Conservation (phyloP, 73 alveolate species). For the Diophrys sp. region DNA sequence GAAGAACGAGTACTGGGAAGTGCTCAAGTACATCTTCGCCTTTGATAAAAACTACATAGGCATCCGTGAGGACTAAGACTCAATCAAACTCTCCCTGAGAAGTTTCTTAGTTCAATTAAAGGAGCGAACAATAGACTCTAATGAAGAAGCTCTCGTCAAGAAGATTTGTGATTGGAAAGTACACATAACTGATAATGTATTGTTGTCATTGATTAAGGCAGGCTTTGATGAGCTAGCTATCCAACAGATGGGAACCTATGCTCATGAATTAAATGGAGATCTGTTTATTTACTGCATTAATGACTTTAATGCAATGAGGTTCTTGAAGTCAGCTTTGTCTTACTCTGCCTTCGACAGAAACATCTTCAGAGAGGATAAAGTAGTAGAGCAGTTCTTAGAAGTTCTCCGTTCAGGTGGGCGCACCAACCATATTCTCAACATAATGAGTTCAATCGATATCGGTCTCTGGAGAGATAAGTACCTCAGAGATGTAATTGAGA, state of each 20-base stretch:
- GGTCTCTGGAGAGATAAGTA: slow-evolving; percentile 46
- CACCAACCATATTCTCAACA: slow-evolving; percentile 40
- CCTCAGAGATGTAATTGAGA: slow-evolving; percentile 44
- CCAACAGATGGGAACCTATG: slow-evolving; percentile 41
- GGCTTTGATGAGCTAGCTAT: slow-evolving; percentile 38
- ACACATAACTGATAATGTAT: slow-evolving; percentile 25
- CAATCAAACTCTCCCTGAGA: slow-evolving; percentile 3
- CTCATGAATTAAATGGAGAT: slow-evolving; percentile 39
- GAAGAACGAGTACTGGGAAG: background rate
- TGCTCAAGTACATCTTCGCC: slow-evolving; percentile 46
- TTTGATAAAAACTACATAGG: slow-evolving; percentile 48
- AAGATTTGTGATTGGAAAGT: slow-evolving; percentile 31
- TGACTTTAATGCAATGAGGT: slow-evolving; percentile 30
- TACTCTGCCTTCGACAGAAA: slow-evolving; percentile 45
- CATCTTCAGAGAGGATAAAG: slow-evolving; percentile 51
- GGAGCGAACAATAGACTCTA: slow-evolving; percentile 4
- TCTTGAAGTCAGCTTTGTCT: slow-evolving; percentile 29
- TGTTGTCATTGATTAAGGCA: slow-evolving; percentile 27
- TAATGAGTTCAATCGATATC: slow-evolving; percentile 37
- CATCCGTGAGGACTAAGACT: slow-evolving; percentile 1
- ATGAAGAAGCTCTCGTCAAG: background rate
- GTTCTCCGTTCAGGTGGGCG: slow-evolving; percentile 32
- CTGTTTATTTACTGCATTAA: slow-evolving; percentile 43
- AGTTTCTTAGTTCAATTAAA: slow-evolving; percentile 25
- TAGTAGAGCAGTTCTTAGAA: slow-evolving; percentile 31